A percentile compares a stretch with the other conserved stretches of the same genome.
Conservation (phyloP, 352 stramenopile genomes). For the Phytophthora gonapodyides region DNA sequence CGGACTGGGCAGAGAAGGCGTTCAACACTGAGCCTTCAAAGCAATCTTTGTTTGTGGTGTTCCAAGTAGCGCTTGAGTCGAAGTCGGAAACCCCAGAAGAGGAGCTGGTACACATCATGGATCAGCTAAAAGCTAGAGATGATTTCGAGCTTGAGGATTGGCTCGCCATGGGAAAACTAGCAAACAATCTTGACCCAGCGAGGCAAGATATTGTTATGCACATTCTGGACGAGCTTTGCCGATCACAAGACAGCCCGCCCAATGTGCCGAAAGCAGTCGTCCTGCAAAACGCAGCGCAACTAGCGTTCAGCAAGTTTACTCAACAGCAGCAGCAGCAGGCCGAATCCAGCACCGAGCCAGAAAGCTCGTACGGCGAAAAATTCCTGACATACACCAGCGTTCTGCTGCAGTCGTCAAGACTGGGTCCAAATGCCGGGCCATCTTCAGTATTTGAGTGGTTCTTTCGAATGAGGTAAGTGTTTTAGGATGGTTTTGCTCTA, state of each 20-base stretch:
- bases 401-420: conserved; percentile 39
- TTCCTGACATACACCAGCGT: conserved; percentile 50
- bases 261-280: conserved; percentile 45
- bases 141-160: conserved; percentile 75
- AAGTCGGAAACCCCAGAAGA: conserved; percentile 19
- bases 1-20: conserved; percentile 54
- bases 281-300: conserved; percentile 73
- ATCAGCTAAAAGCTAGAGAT: conserved; percentile 46
- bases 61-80: conserved; percentile 46
- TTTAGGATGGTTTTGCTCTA: neutral
- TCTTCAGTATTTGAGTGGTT: conserved; percentile 76
- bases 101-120: conserved; percentile 30
- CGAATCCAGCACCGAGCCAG: conserved; percentile 3
- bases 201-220: conserved; percentile 46
- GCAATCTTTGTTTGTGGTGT: conserved; percentile 60
- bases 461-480: conserved; percentile 67
- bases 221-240: conserved; percentile 64
- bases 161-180: conserved; percentile 53
- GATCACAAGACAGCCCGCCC: conserved; percentile 9
- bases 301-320: conserved; percentile 46
- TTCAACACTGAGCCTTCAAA: conserved; percentile 55
- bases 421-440: conserved; percentile 24
- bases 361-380: conserved; percentile 34
- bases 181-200: conserved; percentile 29
- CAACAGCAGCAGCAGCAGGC: conserved; percentile 15